These are phyloP conservation scores for Colletotrichum cereale DNA, from an alignment of 2,329 filamentous ascomycete species.

Conservation along the genomic window DNA sequence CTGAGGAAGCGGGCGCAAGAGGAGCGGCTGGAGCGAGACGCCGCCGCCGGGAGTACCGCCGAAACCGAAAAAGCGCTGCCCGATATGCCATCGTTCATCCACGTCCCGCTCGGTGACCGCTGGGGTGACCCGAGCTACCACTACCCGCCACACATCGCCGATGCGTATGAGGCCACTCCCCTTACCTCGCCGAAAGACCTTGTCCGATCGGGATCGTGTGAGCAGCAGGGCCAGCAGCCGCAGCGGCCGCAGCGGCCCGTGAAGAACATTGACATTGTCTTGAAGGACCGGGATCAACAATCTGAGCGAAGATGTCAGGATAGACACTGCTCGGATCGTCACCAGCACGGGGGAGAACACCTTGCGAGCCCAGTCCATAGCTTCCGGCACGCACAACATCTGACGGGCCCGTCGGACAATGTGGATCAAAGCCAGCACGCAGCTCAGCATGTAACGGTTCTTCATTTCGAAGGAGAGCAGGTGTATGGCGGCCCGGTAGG, in stretches of 20 bases:
- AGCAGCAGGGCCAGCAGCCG: not conserved
- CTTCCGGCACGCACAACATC: not conserved
- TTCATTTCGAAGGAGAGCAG: not conserved
- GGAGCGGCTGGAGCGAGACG: not conserved
- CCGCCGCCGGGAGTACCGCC: not conserved
- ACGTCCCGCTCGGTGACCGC: conserved; percentile 16
- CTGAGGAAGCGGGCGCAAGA: not conserved
- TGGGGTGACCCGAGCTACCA: conserved; percentile 15
- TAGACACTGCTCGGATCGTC: not conserved
- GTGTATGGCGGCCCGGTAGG: not conserved
- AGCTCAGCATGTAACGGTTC: not conserved
- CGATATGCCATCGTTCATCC: conserved; percentile 4
- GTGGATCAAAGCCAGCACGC: not conserved
- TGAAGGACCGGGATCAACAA: not conserved
- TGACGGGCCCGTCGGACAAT: too few relatives aligned
- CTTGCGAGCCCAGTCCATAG: not conserved
- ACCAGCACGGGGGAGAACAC: not conserved
- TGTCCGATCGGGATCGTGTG: not conserved
- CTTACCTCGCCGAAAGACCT: not conserved
- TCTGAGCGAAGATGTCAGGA: not conserved
- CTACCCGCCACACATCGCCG: conserved; percentile 8
- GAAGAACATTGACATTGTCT: not conserved
- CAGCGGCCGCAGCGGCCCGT: not conserved
- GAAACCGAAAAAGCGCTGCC: not conserved
- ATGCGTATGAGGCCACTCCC: not conserved